Base-by-base conservation (phyloP, 805 yeast species). In the Nakazawaea ambrosiae region DNA sequence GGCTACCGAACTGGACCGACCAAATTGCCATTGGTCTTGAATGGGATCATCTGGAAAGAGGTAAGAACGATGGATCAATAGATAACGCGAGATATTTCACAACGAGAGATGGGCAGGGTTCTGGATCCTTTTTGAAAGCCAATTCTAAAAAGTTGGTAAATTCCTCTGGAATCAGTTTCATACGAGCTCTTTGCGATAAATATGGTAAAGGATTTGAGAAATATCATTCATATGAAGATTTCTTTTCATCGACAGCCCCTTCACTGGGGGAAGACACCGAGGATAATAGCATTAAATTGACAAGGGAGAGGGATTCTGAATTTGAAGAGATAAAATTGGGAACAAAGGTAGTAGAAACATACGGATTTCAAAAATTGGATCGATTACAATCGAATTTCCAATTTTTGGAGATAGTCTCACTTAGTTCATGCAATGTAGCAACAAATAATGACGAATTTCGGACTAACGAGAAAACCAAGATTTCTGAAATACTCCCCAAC, bases 1-100 rank as follows among this genome's bases (percentile, higher is more conserved):
- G 35, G 3, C 57, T 87, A 0, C 76, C 78, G 0, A 64, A 60
- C 10, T 87, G 96, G 96, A 69, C 73, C 0, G 51, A 54, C 8
- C 61, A 55, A 0, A 28, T 45, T 1, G 87, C 90, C 0, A 55
- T 73, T 11, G 97, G 97, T 1, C 67, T 89, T 3, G 96, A 89
- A 54, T 89, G 96, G 96, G 97, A 89, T 53, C 63, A 75, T 31
- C 57, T 68, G 0, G 39, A 42, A 0, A 63, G 87, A 25, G 97
- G 97, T 1, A 85, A 79, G 48, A 76, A 88, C 53, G 60, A 71
- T 44, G 97, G 97, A 0, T 40, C 51, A 1, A 43, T 75, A 20
- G 62, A 71, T 16, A 85, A 80, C 0, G 48, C 57, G 0, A 47
- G 53, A 37, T 85, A 85, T 53, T 89, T 89, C 53, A 24, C 45